These are phyloP conservation scores for Solanum sejunctum DNA, from an alignment of 257 asterid genomes.

Conservation along the genomic window DNA sequence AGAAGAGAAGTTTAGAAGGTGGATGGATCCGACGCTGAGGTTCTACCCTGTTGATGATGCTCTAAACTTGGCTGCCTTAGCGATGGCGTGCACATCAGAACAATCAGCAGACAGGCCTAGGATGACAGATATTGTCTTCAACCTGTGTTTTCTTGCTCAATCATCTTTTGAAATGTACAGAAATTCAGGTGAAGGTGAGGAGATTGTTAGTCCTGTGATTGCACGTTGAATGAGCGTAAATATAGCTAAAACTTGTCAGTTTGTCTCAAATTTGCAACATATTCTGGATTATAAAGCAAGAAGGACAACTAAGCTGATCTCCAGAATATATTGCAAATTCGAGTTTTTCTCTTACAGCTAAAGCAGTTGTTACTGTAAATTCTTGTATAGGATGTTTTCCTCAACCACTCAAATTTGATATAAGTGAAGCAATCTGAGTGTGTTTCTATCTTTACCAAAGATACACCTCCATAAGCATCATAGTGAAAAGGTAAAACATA, in stretches of 20 bases:
- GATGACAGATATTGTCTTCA: slow-evolving; percentile 60
- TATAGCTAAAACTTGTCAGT: not conserved
- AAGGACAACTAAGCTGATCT: not conserved
- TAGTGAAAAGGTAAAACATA: not conserved
- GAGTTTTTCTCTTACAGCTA: not conserved
- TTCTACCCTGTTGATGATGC: slow-evolving; percentile 49
- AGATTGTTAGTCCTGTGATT: slow-evolving; percentile 29
- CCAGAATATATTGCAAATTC: not conserved
- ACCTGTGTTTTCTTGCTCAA: slow-evolving; percentile 40
- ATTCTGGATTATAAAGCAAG: not conserved
- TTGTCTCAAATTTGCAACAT: not conserved
- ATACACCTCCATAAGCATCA: not conserved
- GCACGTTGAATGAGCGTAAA: slow-evolving; percentile 27
- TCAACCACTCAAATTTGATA: not conserved
- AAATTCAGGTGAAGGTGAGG: slow-evolving; percentile 32
- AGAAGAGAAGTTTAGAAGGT: slow-evolving; percentile 41
- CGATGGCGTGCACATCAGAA: slow-evolving; percentile 56
- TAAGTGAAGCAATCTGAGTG: not conserved
- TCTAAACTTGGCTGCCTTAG: slow-evolving; percentile 52
- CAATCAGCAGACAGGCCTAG: slow-evolving; percentile 45
- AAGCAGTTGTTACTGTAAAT: not conserved
- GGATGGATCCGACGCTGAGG: slow-evolving; percentile 53
- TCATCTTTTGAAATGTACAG: slow-evolving; percentile 37
- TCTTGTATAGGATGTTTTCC: not conserved
- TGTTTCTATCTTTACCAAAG: not conserved